phyloP scores from a whole-genome alignment of 2,329 filamentous ascomycete genomes.

The Drechslera avenae region DNA sequence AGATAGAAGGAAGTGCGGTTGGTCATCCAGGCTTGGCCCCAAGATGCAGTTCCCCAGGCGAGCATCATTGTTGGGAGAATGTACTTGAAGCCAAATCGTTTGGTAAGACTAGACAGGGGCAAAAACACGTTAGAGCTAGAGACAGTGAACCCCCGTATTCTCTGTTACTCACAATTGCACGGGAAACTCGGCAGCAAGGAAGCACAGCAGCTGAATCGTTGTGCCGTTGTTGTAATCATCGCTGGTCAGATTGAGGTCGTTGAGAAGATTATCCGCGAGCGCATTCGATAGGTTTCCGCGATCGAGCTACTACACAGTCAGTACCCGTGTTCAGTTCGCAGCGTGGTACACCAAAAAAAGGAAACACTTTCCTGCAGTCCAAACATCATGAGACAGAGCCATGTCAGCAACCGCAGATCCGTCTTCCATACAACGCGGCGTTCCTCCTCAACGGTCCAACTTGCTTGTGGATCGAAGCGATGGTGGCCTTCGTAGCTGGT shows the following conservation, averaged over 20 bases:
- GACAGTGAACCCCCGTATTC: no score
- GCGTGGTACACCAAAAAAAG: background rate
- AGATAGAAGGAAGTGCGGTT: slow-evolving; percentile 53
- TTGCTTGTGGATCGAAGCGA: slow-evolving; percentile 60
- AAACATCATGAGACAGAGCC: slow-evolving; percentile 52
- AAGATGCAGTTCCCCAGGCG: slow-evolving; percentile 54
- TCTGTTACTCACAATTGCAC: slow-evolving; percentile 39
- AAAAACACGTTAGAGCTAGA: background rate
- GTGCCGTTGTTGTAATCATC: slow-evolving; percentile 46
- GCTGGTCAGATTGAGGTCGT: slow-evolving; percentile 36
- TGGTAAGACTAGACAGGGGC: slow-evolving; percentile 40
- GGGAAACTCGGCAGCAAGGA: slow-evolving; percentile 64
- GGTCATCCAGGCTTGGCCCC: slow-evolving; percentile 69
- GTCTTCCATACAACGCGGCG: slow-evolving; percentile 59
- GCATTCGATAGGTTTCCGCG: slow-evolving; percentile 50
- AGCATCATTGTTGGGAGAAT: slow-evolving; percentile 53
- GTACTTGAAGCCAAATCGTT: slow-evolving; percentile 51
- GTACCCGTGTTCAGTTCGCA: background rate
- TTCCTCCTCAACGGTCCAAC: slow-evolving; percentile 63
- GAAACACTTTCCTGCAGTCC: slow-evolving; percentile 33
- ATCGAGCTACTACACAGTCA: slow-evolving; percentile 51
- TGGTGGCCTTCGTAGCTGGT: slow-evolving; percentile 60
- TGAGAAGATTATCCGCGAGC: slow-evolving; percentile 37
- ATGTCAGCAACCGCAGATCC: slow-evolving; percentile 34
- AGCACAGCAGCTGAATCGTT: slow-evolving; percentile 75